phyloP scores from a whole-genome alignment of 441 rosid genomes.

The Raphanus hybrid region DNA sequence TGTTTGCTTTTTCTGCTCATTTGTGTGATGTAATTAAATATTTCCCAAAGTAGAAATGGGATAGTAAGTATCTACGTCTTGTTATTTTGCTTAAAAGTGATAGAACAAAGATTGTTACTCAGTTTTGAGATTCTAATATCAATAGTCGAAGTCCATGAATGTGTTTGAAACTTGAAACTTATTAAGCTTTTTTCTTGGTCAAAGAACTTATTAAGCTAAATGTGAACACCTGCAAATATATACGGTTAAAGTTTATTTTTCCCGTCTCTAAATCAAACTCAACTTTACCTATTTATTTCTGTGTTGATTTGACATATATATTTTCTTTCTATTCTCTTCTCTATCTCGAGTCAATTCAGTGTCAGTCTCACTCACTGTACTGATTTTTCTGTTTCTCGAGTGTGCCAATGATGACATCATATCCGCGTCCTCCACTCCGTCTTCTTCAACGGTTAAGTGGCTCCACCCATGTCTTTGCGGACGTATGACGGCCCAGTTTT shows the following conservation, averaged over 20 bases:
- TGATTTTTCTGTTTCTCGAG: not conserved
- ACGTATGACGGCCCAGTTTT: not conserved
- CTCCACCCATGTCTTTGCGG: not conserved
- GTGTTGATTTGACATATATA: not conserved
- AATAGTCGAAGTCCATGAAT: not conserved
- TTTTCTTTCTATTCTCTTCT: not conserved
- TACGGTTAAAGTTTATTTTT: not conserved
- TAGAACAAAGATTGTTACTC: not conserved
- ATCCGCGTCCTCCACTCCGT: conserved; percentile 16
- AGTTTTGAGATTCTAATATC: not conserved
- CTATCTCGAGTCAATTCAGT: conserved; percentile 17
- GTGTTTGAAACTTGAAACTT: not conserved
- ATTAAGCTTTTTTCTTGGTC: not conserved
- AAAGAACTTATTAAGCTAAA: not conserved
- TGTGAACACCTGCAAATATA: not conserved
- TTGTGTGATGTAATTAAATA: conserved; percentile 3
- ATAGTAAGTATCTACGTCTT: not conserved
- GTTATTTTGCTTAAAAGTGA: conserved; percentile 5
- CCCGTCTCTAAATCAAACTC: conserved; percentile 9
- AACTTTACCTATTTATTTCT: not conserved
- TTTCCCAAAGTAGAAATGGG: not conserved
- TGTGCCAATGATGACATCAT: conserved; percentile 36
- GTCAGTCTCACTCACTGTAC: conserved; percentile 29
- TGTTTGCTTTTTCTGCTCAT: not conserved
- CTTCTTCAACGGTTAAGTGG: conserved; percentile 9